These are phyloP conservation scores for Wickerhamomyces silvicola DNA, from an alignment of 805 yeast genomes.

Conservation along the genomic window DNA sequence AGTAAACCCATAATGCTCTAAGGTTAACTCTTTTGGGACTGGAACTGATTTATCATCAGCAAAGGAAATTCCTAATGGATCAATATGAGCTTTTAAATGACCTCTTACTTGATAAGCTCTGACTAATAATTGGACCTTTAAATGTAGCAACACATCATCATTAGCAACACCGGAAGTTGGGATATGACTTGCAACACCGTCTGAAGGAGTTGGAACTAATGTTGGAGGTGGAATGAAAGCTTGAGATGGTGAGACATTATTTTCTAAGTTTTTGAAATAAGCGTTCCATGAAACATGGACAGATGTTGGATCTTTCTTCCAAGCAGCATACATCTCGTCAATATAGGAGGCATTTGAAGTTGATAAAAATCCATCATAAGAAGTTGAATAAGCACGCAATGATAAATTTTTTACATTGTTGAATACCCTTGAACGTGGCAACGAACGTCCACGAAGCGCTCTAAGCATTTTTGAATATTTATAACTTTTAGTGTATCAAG, in stretches of 20 bases:
- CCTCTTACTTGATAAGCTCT: conserved; percentile 99
- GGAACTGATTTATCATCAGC: conserved; percentile 54
- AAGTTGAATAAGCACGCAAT: conserved; percentile 12
- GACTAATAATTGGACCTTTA: conserved; percentile 92
- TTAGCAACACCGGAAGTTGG: conserved; percentile 37
- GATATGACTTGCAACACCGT: conserved; percentile 61
- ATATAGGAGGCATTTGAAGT: conserved; percentile 85
- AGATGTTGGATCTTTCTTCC: conserved; percentile 83
- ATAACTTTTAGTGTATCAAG: background rate
- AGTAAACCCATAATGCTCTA: conserved; percentile 88
- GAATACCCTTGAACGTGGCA: conserved; percentile 19
- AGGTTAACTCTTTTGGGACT: conserved; percentile 79
- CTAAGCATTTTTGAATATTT: conserved; percentile 16
- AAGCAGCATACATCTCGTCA: conserved; percentile 96
- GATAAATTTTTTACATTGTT: conserved; percentile 5
- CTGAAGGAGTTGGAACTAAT: conserved; percentile 72
- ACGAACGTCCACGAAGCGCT: conserved; percentile 18
- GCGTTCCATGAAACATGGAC: conserved; percentile 98
- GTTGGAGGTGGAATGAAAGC: conserved; percentile 94
- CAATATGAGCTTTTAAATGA: conserved; percentile 90
- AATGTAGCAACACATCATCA: conserved; percentile 69
- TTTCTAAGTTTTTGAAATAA: conserved; percentile 85
- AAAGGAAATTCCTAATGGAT: conserved; percentile 88
- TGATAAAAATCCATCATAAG: conserved; percentile 67
- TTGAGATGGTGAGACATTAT: conserved; percentile 57